phyloP scores from a whole-genome alignment of 202 grass and related monocot species.

The Digitaria exilis region DNA sequence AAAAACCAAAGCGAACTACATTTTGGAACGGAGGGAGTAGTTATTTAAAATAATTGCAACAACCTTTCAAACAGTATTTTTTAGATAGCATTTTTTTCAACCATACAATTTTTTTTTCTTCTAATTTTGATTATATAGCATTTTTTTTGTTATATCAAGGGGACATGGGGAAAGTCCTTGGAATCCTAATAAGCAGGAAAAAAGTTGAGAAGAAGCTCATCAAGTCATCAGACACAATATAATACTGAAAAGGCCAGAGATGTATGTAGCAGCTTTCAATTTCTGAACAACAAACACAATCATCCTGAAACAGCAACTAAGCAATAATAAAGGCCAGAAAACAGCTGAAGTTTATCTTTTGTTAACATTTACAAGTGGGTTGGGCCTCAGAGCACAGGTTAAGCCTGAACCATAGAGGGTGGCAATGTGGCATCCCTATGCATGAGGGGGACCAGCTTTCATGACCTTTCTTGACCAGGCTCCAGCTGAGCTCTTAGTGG shows the following conservation, averaged over 20 bases:
- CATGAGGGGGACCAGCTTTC: too few relatives aligned
- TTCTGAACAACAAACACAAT: neutral
- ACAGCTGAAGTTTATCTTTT: neutral
- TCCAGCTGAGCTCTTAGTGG: too few relatives aligned
- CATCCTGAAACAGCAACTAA: neutral
- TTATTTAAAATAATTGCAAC: too few relatives aligned
- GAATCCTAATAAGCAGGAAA: neutral
- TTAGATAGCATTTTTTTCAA: too few relatives aligned
- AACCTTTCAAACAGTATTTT: neutral
- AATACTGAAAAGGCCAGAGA: neutral
- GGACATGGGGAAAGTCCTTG: neutral
- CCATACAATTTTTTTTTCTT: neutral
- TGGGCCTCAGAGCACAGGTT: too few relatives aligned
- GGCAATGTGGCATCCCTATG: too few relatives aligned
- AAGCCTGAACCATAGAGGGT: too few relatives aligned
- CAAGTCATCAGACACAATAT: neutral
- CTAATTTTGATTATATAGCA: neutral
- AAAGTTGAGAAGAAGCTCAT: slow-evolving; percentile 9
- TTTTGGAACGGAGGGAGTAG: too few relatives aligned
- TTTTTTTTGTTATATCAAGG: neutral
- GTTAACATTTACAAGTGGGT: neutral
- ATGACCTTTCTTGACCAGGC: too few relatives aligned
- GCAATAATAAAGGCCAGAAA: neutral
- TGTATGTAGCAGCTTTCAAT: neutral
- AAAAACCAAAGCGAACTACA: too few relatives aligned